A percentile compares a stretch with the other conserved stretches of the same genome.
Conservation (phyloP, 306 rosid genomes). For the Quillaja saponaria region DNA sequence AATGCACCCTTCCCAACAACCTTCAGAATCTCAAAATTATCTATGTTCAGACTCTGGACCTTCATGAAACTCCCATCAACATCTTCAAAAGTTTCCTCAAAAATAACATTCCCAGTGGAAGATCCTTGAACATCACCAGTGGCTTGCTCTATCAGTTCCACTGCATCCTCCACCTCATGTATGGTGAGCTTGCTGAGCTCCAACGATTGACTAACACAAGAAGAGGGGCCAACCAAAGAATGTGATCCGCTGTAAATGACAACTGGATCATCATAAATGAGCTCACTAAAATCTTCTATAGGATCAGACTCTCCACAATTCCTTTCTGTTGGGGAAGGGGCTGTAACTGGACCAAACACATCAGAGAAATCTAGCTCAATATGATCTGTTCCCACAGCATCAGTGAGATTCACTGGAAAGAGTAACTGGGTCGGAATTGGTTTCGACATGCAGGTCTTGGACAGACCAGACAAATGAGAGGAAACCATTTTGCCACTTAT, state of each 20-base stretch:
- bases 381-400: slow-evolving; percentile 49
- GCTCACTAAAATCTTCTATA: slow-evolving; percentile 50
- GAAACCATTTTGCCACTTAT: slow-evolving; percentile 65
- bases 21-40: slow-evolving; percentile 90
- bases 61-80: slow-evolving; percentile 36
- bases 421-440: slow-evolving; percentile 47
- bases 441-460: slow-evolving; percentile 36
- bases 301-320: slow-evolving; percentile 42
- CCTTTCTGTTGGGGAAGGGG: slow-evolving; percentile 50
- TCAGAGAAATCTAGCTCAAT: slow-evolving; percentile 88
- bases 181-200: slow-evolving; percentile 78
- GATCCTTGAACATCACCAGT: slow-evolving; percentile 43
- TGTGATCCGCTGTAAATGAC: slow-evolving; percentile 79
- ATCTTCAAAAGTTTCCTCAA: slow-evolving; percentile 40
- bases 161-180: slow-evolving; percentile 51
- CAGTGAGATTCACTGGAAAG: slow-evolving; percentile 46
- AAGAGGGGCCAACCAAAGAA: slow-evolving; percentile 92
- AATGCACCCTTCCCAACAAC: slow-evolving; percentile 98
- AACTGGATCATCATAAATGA: slow-evolving; percentile 73
- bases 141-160: slow-evolving; percentile 44
- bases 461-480: slow-evolving; percentile 61
- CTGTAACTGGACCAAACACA: slow-evolving; percentile 78
- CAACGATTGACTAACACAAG: slow-evolving; percentile 69
- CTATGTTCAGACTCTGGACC: slow-evolving; percentile 64
- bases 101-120: slow-evolving; percentile 15